Evolutionary conservation across 805 yeast genomes (phyloP).

Genomic region (Kurtzmaniella cleridarum): DNA sequence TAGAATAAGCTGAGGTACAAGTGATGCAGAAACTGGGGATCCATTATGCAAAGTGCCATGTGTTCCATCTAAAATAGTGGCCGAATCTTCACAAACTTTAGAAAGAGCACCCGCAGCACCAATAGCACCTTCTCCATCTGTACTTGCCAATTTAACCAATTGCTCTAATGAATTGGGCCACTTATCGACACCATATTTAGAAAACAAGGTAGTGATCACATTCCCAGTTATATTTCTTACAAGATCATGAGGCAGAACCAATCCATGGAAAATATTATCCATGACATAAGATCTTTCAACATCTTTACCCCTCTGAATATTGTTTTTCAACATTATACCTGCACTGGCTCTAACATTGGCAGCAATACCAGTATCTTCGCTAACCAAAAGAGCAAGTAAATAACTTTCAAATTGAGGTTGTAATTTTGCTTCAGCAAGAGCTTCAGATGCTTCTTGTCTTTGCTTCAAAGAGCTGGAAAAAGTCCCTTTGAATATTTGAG

Average conservation of each 20-base stretch:
- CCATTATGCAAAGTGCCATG: constrained; percentile 10
- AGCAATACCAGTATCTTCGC: constrained; percentile 30
- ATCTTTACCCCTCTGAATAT: constrained; percentile 38
- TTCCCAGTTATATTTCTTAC: constrained; percentile 88
- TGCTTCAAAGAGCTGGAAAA: constrained; percentile 52
- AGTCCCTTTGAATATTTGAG: constrained; percentile 63
- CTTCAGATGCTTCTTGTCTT: constrained; percentile 65
- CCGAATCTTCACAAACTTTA: constrained; percentile 88
- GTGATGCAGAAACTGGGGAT: constrained; percentile 36
- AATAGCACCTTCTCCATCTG: constrained; percentile 11
- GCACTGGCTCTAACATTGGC: constrained; percentile 77
- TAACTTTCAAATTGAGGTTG: constrained; percentile 83
- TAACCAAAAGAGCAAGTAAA: constrained; percentile 61
- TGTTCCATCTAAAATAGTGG: constrained; percentile 56
- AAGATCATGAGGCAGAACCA: constrained; percentile 49
- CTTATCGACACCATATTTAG: constrained; percentile 56
- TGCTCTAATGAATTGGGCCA: constrained; percentile 78
- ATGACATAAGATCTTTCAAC: constrained; percentile 29
- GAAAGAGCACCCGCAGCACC: constrained; percentile 69
- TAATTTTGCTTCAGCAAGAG: constrained; percentile 59
- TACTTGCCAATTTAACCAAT: constrained; percentile 55
- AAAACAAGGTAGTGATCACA: constrained; percentile 77
- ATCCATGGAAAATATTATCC: constrained; percentile 47
- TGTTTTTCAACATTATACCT: constrained; percentile 79
- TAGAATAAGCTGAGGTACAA: too few relatives aligned